These are phyloP conservation scores for Moesziomyces sp. DNA, from an alignment of 1,284 basidiomycete species.

Conservation along the genomic window DNA sequence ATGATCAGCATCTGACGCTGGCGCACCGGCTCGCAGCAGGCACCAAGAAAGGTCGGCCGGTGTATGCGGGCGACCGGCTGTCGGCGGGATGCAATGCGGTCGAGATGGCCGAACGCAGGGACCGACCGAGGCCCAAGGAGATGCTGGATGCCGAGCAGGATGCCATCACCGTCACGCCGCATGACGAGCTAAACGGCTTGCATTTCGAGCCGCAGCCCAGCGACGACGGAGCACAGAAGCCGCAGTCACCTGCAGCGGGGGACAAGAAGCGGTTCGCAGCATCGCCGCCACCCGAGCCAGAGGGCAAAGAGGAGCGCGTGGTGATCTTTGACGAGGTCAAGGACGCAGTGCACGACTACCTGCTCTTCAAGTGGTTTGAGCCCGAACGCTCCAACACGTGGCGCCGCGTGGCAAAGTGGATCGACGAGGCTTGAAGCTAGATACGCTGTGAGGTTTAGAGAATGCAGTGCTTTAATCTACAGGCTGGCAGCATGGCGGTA, in stretches of 20 bases:
- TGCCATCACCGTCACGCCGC: constrained; percentile 10
- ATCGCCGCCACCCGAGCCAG: constrained; percentile 11
- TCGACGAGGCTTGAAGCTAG: constrained; percentile 17
- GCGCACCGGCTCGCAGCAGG: constrained; percentile 60
- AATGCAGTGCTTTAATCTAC: too few relatives aligned
- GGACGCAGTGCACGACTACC: constrained; percentile 61
- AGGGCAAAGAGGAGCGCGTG: constrained; percentile 38
- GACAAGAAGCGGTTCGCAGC: constrained; percentile 1
- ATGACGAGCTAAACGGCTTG: constrained; percentile 10
- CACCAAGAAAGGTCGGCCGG: constrained; percentile 40
- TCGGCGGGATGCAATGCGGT: constrained; percentile 33
- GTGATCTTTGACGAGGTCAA: constrained; percentile 61
- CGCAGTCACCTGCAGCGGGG: neutral
- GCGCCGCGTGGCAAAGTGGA: constrained; percentile 58
- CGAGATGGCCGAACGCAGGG: constrained; percentile 46
- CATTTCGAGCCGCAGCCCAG: neutral
- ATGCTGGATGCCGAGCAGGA: constrained; percentile 21
- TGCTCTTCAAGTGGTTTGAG: constrained; percentile 63
- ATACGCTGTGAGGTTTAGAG: too few relatives aligned
- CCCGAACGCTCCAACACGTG: constrained; percentile 55
- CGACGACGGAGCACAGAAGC: neutral
- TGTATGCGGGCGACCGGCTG: constrained; percentile 49
- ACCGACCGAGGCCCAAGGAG: constrained; percentile 49
- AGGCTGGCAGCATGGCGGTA: too few relatives aligned
- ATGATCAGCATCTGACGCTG: constrained; percentile 63